Evolutionary conservation across 441 rosid genomes (phyloP).

Genomic region (Theobroma grandiflorum): DNA sequence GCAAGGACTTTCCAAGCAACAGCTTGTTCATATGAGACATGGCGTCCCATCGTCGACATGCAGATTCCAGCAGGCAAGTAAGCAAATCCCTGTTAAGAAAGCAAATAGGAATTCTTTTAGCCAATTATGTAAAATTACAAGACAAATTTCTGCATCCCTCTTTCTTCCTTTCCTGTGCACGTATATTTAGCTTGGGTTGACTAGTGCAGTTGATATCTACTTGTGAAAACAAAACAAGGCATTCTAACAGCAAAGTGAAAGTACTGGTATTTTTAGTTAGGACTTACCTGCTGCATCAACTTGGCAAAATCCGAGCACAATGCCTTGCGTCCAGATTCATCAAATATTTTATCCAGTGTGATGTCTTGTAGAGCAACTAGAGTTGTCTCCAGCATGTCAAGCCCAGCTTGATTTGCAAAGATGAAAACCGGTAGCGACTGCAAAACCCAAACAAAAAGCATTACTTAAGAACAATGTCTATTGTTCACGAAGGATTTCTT

Average conservation of each 20-base stretch:
- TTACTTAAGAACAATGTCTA: not conserved
- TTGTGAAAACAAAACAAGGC: not conserved
- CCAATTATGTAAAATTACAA: not conserved
- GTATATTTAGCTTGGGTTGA: not conserved
- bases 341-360: constrained; percentile 84
- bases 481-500: not conserved
- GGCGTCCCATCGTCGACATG: constrained; percentile 93
- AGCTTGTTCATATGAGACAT: constrained; percentile 82
- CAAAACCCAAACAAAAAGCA: constrained; percentile 23
- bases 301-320: constrained; percentile 75
- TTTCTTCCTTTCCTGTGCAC: not conserved
- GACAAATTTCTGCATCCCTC: not conserved
- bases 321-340: constrained; percentile 82
- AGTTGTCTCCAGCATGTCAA: constrained; percentile 98
- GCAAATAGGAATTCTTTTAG: constrained; percentile 6
- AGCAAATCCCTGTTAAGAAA: constrained; percentile 65
- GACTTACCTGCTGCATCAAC: constrained; percentile 85
- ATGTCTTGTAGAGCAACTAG: constrained; percentile 92
- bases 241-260: not conserved
- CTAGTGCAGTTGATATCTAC: not conserved
- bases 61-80: constrained; percentile 86
- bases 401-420: constrained; percentile 94
- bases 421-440: constrained; percentile 84
- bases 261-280: not conserved
- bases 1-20: constrained; percentile 88